Evolutionary conservation across 495 filamentous ascomycete genomes (phyloP).

Genomic region (Thozetella sp.): DNA sequence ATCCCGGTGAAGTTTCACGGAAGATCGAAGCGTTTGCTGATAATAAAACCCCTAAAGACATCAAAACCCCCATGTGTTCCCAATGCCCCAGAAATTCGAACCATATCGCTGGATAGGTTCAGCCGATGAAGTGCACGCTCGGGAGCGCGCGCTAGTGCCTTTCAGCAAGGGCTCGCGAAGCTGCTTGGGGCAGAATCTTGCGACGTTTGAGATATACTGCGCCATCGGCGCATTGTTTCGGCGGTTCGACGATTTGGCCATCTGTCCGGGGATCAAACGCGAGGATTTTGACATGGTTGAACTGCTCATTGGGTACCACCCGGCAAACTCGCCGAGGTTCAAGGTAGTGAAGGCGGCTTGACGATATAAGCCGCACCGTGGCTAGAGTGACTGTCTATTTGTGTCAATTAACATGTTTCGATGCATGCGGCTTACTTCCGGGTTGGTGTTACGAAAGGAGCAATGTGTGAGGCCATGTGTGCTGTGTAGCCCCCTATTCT

Average conservation of each 20-base stretch:
- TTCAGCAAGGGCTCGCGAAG: slow-evolving; percentile 43
- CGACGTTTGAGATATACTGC: slow-evolving; percentile 46
- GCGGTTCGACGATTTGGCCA: slow-evolving; percentile 9
- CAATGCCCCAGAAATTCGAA: slow-evolving; percentile 34
- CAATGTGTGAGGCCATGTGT: too few species aligned
- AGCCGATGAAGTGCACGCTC: slow-evolving; percentile 21
- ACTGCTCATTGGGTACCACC: slow-evolving; percentile 16
- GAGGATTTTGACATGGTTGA: slow-evolving; percentile 11
- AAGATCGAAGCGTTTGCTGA: too few species aligned
- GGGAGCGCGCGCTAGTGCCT: slow-evolving; percentile 38
- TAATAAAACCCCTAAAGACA: too few species aligned
- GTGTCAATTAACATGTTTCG: too few species aligned
- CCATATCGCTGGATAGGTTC: slow-evolving; percentile 48
- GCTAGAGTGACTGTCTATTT: too few species aligned
- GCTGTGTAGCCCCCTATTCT: too few species aligned
- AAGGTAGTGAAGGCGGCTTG: slow-evolving; percentile 6
- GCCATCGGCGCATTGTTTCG: slow-evolving; percentile 43
- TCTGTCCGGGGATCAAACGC: not conserved
- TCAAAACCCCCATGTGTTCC: slow-evolving; percentile 36
- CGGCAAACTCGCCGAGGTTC: slow-evolving; percentile 1
- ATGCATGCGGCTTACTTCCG: too few species aligned
- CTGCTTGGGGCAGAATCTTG: slow-evolving; percentile 51
- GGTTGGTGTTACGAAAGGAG: too few species aligned
- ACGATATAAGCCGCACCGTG: too few species aligned
- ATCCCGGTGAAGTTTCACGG: too few species aligned